Evolutionary conservation across 2,329 filamentous ascomycete species (phyloP), one percentile per base, ranked within the genome.

Genomic region (Trichophyton equinum): DNA sequence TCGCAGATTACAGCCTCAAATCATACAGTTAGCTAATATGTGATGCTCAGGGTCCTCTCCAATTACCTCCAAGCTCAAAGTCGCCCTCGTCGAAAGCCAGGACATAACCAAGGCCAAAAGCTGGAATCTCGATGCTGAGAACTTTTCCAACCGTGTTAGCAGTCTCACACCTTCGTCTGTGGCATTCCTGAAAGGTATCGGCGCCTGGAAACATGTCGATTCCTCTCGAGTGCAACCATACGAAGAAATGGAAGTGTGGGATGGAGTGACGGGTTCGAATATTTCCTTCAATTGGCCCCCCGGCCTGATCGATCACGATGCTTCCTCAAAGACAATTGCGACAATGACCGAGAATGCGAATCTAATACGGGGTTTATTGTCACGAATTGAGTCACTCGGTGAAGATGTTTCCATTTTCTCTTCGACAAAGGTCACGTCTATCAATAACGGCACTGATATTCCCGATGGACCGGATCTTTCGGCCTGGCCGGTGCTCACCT

Each of bases 301-400:
- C 1, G 36, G 47, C 25, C 42, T 77, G 79, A 60, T 74, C 68
- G 22, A 71, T 74, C 56, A 71, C 75, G 53, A 74, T 75, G 67
- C 74, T 76, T 77, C 70, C 82, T 62, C 74, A 65, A 77, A 79
- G 63, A 88, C 85, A 1, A 90, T 99, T 66, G 94, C 94, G 8
- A 96, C 94, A 72, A 99, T 99, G 92, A 89, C 86, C 47, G 95
- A 99, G 78, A 99, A 97, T 73, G 74, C 87, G 36, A 97, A 99
- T 72, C 80, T 96, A 38, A 91, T 89, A 1, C 86, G 86, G 0
- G 90, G 85, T 0, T 79, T 99, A 6, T 75, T 96, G 58, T 80
- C 80, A 60, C 82, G 87, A 13, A 80, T 96, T 40, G 79, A 86
- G 8, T 82, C 88, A 65, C 77, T 95, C 1, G 83, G 85, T 1